These are phyloP conservation scores for Arthroderma sp. DNA, from an alignment of 2,329 filamentous ascomycete genomes.

Conservation along the genomic window DNA sequence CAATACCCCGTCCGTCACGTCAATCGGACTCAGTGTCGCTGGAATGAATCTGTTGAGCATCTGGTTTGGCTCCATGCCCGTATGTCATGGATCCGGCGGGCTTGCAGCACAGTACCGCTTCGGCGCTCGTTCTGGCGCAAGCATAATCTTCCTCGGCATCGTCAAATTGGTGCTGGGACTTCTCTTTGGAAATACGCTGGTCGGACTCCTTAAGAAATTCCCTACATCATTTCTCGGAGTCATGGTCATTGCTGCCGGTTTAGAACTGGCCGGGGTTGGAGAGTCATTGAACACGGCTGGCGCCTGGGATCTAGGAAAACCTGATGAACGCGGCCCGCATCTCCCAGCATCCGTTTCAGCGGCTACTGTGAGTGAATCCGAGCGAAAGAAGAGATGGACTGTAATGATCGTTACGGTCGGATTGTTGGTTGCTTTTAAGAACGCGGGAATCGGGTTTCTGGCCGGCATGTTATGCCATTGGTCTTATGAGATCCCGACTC, in stretches of 20 bases:
- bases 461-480: conserved; percentile 70
- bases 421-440: conserved; percentile 70
- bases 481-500: conserved; percentile 40
- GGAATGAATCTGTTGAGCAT: conserved; percentile 72
- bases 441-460: conserved; percentile 76
- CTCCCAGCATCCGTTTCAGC: not conserved
- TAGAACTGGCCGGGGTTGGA: conserved; percentile 77
- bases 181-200: conserved; percentile 59
- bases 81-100: conserved; percentile 85
- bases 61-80: conserved; percentile 91
- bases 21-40: conserved; percentile 68
- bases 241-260: conserved; percentile 77
- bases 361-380: conserved; percentile 44
- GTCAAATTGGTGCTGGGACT: conserved; percentile 66
- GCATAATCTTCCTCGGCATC: conserved; percentile 63
- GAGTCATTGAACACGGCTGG: conserved; percentile 66
- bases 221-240: conserved; percentile 49
- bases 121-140: conserved; percentile 75
- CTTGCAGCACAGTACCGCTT: conserved; percentile 85
- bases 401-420: conserved; percentile 85
- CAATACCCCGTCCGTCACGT: conserved; percentile 56
- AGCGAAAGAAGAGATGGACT: conserved; percentile 64
- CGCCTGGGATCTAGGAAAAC: conserved; percentile 44
- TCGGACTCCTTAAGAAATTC: conserved; percentile 56
- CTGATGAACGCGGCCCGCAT: conserved; percentile 11